A percentile compares a stretch with the other conserved stretches of the same genome.
Conservation (phyloP, 2,329 filamentous ascomycete species). For the Phyllosticta citribraziliensis region DNA sequence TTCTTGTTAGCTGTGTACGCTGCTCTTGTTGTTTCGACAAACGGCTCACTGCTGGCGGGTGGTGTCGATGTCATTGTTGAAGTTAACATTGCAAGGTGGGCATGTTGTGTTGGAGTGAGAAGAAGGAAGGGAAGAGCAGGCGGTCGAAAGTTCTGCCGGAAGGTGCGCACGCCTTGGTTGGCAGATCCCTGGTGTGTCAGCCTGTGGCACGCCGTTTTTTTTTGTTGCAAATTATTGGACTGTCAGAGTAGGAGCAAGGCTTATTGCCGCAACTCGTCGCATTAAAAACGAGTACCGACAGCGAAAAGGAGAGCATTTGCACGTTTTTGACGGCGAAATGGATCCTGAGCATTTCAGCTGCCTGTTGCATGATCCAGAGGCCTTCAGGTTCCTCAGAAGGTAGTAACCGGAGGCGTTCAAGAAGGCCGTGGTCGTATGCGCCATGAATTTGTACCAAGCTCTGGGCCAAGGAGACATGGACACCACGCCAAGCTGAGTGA, state of each 20-base stretch:
- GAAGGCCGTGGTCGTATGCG: too few species aligned
- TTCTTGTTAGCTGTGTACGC: not conserved
- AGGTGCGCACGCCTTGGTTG: not conserved
- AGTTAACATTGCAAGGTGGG: not conserved
- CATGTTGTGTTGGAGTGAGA: not conserved
- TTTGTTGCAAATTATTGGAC: not conserved
- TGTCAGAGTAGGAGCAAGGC: not conserved
- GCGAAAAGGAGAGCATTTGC: too few species aligned
- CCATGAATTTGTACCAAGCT: too few species aligned
- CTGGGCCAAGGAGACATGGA: not conserved
- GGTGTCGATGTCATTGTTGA: not conserved
- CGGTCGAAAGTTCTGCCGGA: not conserved
- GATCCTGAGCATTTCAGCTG: too few species aligned
- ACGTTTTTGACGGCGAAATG: too few species aligned
- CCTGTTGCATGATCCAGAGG: too few species aligned
- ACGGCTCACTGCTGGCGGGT: too few species aligned
- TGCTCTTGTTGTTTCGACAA: not conserved
- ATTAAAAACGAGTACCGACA: too few species aligned
- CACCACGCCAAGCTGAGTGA: not conserved
- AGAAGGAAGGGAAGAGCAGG: not conserved
- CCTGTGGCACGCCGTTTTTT: not conserved
- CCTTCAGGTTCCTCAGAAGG: too few species aligned
- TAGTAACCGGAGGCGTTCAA: too few species aligned
- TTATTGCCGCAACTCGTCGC: too few species aligned
- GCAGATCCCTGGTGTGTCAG: not conserved